A percentile compares a stretch with the other conserved stretches of the same genome.
These are phyloP conservation scores for Toxicodendron radicans DNA, from an alignment of 345 rosid species.

Conservation along the genomic window DNA sequence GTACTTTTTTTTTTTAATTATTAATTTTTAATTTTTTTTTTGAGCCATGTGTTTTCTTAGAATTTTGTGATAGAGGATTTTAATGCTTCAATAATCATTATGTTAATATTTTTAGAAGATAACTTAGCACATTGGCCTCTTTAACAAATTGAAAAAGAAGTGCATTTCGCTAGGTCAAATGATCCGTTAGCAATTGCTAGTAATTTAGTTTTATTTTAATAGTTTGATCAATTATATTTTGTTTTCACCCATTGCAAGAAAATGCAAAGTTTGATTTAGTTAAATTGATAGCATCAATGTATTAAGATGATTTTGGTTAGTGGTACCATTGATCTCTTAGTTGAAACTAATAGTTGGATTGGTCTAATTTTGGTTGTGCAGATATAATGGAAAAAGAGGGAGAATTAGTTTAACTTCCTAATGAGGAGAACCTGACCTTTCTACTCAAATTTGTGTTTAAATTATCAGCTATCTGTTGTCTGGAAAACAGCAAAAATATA, in stretches of 20 bases:
- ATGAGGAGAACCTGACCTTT: background rate
- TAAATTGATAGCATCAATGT: background rate
- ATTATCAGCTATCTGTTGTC: background rate
- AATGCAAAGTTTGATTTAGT: background rate
- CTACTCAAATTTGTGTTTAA: background rate
- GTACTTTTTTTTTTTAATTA: constrained; percentile 37
- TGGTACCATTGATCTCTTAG: constrained; percentile 4
- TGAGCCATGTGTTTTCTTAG: background rate
- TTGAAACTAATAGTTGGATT: background rate
- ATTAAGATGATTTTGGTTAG: background rate
- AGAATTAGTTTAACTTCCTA: background rate
- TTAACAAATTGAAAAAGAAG: background rate
- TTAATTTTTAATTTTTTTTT: too few relatives aligned
- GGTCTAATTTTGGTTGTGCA: background rate
- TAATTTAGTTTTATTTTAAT: background rate
- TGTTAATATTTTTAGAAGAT: too few relatives aligned
- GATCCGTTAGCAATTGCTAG: background rate
- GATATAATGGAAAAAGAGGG: background rate
- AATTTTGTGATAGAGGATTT: background rate
- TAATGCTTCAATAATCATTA: background rate
- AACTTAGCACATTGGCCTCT: background rate
- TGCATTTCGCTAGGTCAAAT: background rate
- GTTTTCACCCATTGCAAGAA: background rate
- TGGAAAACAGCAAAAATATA: background rate
- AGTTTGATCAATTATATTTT: background rate